Percentiles rank a stretch among this genome's conserved stretches.
Evolutionary conservation across 495 filamentous ascomycete genomes (phyloP).

Genomic region (Trichoderma virens): DNA sequence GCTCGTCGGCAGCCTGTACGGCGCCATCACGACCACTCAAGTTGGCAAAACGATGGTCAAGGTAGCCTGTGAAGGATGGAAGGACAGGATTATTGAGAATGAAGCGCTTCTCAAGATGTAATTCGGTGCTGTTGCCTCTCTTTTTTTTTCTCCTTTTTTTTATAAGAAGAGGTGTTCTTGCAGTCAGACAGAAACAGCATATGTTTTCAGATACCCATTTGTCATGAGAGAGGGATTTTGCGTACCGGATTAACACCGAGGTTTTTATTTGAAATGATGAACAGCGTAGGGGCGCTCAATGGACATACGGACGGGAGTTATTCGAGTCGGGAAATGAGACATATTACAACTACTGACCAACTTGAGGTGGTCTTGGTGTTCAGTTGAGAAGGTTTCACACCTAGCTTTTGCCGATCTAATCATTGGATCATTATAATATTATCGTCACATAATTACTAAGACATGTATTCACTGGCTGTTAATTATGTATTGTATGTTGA

Average conservation of each 20-base stretch:
- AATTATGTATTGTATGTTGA: background rate
- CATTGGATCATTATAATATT: background rate
- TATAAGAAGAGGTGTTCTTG: background rate
- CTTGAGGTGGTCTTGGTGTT: background rate
- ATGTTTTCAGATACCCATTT: constrained; percentile 4
- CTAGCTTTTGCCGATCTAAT: background rate
- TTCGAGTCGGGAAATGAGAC: background rate
- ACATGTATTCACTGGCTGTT: background rate
- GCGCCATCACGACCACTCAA: constrained; percentile 27
- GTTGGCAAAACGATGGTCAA: constrained; percentile 35
- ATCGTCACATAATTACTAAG: background rate
- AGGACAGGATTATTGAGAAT: constrained; percentile 27
- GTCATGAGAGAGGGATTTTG: background rate
- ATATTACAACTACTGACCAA: background rate
- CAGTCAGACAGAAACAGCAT: background rate
- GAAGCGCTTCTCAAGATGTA: constrained; percentile 22
- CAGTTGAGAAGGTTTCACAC: background rate
- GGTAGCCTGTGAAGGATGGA: constrained; percentile 27
- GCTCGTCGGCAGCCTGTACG: constrained; percentile 18
- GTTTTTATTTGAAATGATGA: background rate
- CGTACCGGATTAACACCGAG: background rate
- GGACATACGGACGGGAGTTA: background rate
- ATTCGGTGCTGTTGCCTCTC: background rate
- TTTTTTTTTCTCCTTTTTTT: background rate
- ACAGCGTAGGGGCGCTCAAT: background rate